phyloP scores from a whole-genome alignment of 176 grass and related monocot species.

The Raddia distichophylla region DNA sequence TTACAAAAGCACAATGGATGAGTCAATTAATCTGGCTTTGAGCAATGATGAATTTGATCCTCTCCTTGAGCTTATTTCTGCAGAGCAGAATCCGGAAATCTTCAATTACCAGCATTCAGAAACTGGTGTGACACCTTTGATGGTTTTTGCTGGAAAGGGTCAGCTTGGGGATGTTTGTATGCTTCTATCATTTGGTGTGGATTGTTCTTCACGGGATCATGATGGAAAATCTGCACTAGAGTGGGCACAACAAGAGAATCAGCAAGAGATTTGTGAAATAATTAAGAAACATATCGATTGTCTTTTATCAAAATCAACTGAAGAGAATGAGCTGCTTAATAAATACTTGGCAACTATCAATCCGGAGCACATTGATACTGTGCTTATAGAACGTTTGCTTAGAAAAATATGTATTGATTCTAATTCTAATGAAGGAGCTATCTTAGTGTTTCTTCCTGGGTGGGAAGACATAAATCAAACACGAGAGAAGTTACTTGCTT shows the following conservation, averaged over 20 bases:
- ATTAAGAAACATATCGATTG: constrained; percentile 75
- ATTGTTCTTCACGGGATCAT: constrained; percentile 72
- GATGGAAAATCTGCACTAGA: constrained; percentile 68
- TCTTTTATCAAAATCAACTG: constrained; percentile 56
- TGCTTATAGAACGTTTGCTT: constrained; percentile 76
- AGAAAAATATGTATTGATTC: constrained; percentile 82
- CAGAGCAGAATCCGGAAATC: constrained; percentile 66
- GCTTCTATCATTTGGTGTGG: constrained; percentile 94
- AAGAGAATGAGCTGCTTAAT: constrained; percentile 71
- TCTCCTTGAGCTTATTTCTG: constrained; percentile 83
- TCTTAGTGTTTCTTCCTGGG: constrained; percentile 93
- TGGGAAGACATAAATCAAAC: constrained; percentile 99
- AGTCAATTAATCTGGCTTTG: constrained; percentile 87
- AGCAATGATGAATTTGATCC: constrained; percentile 86
- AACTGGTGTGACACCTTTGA: constrained; percentile 85
- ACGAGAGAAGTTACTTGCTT: constrained; percentile 72
- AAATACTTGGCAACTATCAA: constrained; percentile 81
- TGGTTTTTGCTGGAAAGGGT: constrained; percentile 91
- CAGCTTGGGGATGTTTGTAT: constrained; percentile 83
- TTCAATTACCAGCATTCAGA: constrained; percentile 89
- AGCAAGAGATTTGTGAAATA: constrained; percentile 65
- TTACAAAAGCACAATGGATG: constrained; percentile 79
- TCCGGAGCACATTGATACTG: constrained; percentile 74
- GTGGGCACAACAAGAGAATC: constrained; percentile 84
- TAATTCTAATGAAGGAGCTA: constrained; percentile 79